Evolutionary conservation across 1,139 yeast genomes (phyloP).

Genomic region (Suhomyces coccinellae): DNA sequence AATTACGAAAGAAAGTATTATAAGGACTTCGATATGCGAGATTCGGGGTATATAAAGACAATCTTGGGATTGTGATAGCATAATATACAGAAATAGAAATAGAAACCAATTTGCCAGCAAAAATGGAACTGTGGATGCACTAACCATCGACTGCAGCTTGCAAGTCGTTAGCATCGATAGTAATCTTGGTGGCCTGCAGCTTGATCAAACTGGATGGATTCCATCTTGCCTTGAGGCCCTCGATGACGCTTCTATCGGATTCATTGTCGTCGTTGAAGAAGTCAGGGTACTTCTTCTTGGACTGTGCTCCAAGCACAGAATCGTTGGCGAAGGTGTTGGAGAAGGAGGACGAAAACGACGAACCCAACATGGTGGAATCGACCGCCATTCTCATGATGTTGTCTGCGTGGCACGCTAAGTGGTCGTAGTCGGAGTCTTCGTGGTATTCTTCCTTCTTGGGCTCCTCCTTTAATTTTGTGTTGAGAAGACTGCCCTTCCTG

Average conservation of each 20-base stretch:
- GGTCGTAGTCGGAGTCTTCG: conserved; percentile 37
- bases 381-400: conserved; percentile 51
- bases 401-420: conserved; percentile 51
- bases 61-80: conserved; percentile 12
- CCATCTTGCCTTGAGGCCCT: conserved; percentile 27
- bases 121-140: neutral
- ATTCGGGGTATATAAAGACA: conserved; percentile 23
- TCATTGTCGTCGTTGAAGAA: conserved; percentile 29
- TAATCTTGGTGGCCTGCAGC: conserved; percentile 28
- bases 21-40: conserved; percentile 27
- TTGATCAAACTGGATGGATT: conserved; percentile 17
- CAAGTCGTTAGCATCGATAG: conserved; percentile 42
- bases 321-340: conserved; percentile 38
- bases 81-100: conserved; percentile 3
- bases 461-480: conserved; percentile 9
- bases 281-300: conserved; percentile 20
- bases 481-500: conserved; percentile 22
- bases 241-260: conserved; percentile 33
- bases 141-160: conserved; percentile 29
- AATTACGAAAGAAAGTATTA: conserved; percentile 22
- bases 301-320: conserved; percentile 21
- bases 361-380: conserved; percentile 49
- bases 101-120: conserved; percentile 9
- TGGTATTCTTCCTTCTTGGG: conserved; percentile 3
- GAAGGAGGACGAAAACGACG: conserved; percentile 38